Percentiles rank a stretch among this genome's conserved stretches.
Evolutionary conservation across 305 asterid species (phyloP).

Genomic region (Vinca major): DNA sequence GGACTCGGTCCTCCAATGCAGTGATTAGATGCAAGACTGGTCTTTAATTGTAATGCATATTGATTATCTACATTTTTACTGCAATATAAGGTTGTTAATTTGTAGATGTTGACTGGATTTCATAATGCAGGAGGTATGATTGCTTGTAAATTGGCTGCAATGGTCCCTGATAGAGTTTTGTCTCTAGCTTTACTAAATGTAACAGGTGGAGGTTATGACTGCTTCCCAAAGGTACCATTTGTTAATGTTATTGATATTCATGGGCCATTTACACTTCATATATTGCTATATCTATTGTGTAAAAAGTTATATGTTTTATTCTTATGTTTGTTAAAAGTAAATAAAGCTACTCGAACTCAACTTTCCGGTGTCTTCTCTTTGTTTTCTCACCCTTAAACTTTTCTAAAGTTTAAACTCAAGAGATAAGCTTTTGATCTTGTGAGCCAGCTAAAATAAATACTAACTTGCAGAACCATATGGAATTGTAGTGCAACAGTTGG

Average conservation of each 20-base stretch:
- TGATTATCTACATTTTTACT: neutral
- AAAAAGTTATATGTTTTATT: too few relatives aligned
- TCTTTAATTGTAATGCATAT: neutral
- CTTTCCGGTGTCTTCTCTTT: too few relatives aligned
- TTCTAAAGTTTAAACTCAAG: neutral
- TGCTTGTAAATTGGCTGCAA: conserved; percentile 82
- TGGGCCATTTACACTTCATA: neutral
- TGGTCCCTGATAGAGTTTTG: conserved; percentile 62
- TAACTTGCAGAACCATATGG: neutral
- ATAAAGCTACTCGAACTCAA: too few relatives aligned
- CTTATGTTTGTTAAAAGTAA: too few relatives aligned
- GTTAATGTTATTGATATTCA: neutral
- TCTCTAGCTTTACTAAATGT: conserved; percentile 89
- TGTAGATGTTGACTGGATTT: conserved; percentile 4
- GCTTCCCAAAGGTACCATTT: conserved; percentile 66
- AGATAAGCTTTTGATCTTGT: neutral
- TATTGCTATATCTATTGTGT: too few relatives aligned
- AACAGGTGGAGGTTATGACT: conserved; percentile 97
- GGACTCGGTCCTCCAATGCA: neutral
- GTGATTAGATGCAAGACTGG: neutral
- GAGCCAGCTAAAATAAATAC: neutral
- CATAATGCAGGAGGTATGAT: conserved; percentile 79
- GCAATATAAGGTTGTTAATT: conserved; percentile 1
- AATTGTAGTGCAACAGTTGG: too few relatives aligned
- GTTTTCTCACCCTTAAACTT: neutral